Conservation (phyloP, 371 early-diverging fungal genomes). For the Mortierella sp. region DNA sequence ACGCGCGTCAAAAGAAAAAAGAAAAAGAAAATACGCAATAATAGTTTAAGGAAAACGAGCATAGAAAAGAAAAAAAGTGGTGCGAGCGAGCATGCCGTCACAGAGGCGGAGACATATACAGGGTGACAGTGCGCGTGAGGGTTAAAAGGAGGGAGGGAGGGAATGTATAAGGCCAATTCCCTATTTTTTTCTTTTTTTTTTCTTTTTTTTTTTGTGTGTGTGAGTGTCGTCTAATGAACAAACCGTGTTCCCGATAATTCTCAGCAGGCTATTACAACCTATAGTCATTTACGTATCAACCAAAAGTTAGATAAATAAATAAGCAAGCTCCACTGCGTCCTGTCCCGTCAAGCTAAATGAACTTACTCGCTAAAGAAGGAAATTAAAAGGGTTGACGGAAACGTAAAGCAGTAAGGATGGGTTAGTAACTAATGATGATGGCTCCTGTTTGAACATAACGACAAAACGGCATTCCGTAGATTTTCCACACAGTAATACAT, state of each 20-base stretch:
- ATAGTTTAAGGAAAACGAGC: neutral
- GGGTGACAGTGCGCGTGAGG: neutral
- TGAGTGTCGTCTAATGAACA: neutral
- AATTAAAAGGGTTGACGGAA: neutral
- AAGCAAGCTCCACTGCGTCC: neutral
- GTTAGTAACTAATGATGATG: neutral
- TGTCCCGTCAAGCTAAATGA: neutral
- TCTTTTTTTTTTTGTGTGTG: neutral
- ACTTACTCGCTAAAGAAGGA: conserved; percentile 8
- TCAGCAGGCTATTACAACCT: neutral
- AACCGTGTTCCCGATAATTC: neutral
- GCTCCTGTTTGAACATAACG: neutral
- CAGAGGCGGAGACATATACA: conserved; percentile 8
- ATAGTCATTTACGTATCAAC: neutral
- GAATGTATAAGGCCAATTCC: neutral
- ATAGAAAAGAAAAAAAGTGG: neutral
- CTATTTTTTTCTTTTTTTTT: neutral
- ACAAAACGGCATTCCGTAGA: neutral
- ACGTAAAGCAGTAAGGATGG: neutral
- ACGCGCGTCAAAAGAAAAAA: neutral
- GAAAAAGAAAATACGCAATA: neutral
- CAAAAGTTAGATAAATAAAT: neutral
- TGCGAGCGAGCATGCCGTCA: neutral
- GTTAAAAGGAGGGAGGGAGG: neutral
- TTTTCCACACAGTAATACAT: conserved; percentile 30